A percentile compares a stretch with the other conserved stretches of the same genome.
Evolutionary conservation across 306 rosid genomes (phyloP).

Genomic region (Betula pendula): DNA sequence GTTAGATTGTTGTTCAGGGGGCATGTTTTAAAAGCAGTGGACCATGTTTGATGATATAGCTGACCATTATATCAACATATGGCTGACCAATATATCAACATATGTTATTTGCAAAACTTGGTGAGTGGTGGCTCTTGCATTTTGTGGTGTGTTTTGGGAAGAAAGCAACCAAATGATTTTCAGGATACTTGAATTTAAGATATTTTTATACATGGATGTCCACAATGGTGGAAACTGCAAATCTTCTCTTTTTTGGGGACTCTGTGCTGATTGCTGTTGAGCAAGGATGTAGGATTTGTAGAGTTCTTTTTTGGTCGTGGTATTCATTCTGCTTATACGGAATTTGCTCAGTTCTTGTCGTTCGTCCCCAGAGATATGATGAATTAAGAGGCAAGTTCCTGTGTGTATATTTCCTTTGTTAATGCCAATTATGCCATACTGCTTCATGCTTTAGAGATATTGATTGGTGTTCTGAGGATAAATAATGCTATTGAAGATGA

Average conservation of each 20-base stretch:
- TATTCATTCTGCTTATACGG: background rate
- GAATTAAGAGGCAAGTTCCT: background rate
- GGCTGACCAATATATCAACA: background rate
- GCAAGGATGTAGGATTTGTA: too few species aligned
- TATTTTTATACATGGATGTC: background rate
- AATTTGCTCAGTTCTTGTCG: background rate
- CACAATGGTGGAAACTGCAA: background rate
- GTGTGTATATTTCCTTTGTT: background rate
- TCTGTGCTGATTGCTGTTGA: too few species aligned
- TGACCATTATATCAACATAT: background rate
- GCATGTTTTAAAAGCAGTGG: background rate
- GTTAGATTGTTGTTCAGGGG: background rate
- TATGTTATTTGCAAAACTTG: background rate
- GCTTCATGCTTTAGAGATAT: background rate
- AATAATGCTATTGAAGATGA: background rate
- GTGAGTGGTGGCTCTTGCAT: background rate
- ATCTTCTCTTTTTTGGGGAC: too few species aligned
- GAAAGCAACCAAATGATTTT: background rate
- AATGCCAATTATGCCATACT: background rate
- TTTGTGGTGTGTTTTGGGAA: background rate
- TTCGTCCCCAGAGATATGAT: background rate
- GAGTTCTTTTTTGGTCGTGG: too few species aligned
- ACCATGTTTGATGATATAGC: background rate
- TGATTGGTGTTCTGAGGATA: background rate
- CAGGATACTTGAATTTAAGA: background rate